These are phyloP conservation scores for Pyrenochaeta sp. DNA, from an alignment of 2,329 filamentous ascomycete genomes.

Conservation along the genomic window DNA sequence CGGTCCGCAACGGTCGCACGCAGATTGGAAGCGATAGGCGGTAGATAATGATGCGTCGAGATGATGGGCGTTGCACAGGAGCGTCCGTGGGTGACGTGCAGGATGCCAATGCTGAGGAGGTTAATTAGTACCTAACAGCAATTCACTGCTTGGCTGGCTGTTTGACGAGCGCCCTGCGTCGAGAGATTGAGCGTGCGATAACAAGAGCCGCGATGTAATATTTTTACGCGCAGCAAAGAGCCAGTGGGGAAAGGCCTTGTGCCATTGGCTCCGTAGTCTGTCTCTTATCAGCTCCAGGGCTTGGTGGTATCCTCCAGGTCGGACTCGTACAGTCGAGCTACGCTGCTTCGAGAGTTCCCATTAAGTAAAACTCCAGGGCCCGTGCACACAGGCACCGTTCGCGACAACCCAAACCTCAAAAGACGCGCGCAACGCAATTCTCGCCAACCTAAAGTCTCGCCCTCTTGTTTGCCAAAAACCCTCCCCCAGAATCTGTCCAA, in stretches of 20 bases:
- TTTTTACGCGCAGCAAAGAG: conserved; percentile 41
- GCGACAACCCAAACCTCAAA: conserved; percentile 38
- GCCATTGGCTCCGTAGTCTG: conserved; percentile 31
- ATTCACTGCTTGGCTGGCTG: conserved; percentile 42
- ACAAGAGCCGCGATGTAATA: conserved; percentile 36
- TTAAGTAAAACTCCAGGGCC: conserved; percentile 14
- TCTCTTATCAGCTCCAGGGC: conserved; percentile 39
- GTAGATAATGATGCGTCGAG: conserved; percentile 26
- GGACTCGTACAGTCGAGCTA: conserved; percentile 17
- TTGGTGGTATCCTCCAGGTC: not conserved
- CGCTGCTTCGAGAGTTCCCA: conserved; percentile 8
- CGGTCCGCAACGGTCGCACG: not conserved
- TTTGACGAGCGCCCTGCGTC: conserved; percentile 23
- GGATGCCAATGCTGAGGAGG: conserved; percentile 29
- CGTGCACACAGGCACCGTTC: conserved; percentile 44
- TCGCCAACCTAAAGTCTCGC: conserved; percentile 18
- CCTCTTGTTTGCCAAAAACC: conserved; percentile 17
- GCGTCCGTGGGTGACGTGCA: conserved; percentile 35
- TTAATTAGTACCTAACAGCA: conserved; percentile 49
- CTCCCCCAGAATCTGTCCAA: conserved; percentile 27
- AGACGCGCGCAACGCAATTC: conserved; percentile 39
- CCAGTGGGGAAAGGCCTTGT: conserved; percentile 32
- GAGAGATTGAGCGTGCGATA: conserved; percentile 32
- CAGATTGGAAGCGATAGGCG: conserved; percentile 15
- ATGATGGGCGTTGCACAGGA: conserved; percentile 13